Evolutionary conservation across 2,329 filamentous ascomycete species (phyloP), one percentile per base, ranked within the genome.

Genomic region (Pestalotiopsis sp.): DNA sequence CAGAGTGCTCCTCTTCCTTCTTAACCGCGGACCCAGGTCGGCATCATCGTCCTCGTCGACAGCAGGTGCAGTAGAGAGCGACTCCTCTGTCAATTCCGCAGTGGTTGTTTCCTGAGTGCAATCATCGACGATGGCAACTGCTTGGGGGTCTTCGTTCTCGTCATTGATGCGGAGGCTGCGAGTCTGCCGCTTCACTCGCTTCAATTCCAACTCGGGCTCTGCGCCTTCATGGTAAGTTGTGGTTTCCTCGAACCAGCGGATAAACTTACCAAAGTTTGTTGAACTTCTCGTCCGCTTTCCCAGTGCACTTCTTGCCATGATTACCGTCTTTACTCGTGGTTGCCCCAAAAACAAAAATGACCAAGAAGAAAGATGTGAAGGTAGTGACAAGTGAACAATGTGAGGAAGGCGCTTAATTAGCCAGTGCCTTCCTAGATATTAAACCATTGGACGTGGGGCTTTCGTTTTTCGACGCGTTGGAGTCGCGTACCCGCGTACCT

Each of bases 121-220:
- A 71, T 77, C 80, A 76, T 83, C 77, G 17, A 73, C 72, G 14
- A 77, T 70, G 3, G 80, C 78, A 59, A 70, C 69, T 76, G 78
- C 71, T 69, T 88, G 85, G 2, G 88, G 88, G 68, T 92, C 90
- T 71, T 87, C 83, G 72, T 94, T 92, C 79, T 94, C 92, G 73
- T 92, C 88, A 73, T 91, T 90, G 75, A 87, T 84, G 61, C 77
- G 75, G 71, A 76, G 79, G 71, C 75, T 81, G 71, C 78, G 82
- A 68, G 79, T 82, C 57, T 80, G 78, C 31, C 83, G 82, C 71
- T 85, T 82, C 65, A 82, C 79, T 71, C 84, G 81, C 72, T 89
- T 89, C 56, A 79, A 74, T 57, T 85, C 82, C 41, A 78, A 74
- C 38, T 78, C 73, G 49, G 77, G 77, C 65, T 78, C 76, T 77